Evolutionary conservation across 2,329 filamentous ascomycete genomes (phyloP).

Genomic region (Hypoxylon sp.): DNA sequence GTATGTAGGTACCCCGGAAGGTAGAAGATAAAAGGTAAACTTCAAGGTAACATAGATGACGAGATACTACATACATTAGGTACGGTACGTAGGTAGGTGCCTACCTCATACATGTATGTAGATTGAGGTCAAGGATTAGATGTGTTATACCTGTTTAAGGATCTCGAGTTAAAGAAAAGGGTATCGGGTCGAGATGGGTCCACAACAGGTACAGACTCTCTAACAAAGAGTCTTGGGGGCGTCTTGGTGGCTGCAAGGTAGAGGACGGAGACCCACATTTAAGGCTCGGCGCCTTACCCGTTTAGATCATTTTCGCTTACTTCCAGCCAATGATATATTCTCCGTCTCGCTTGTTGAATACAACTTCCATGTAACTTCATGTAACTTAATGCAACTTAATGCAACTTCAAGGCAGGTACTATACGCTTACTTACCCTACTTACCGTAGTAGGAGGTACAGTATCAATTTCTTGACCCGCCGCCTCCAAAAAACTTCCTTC

Average conservation of each 20-base stretch:
- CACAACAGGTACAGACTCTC: not conserved
- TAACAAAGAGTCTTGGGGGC: not conserved
- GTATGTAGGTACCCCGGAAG: not conserved
- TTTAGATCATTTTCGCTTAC: slow-evolving; percentile 50
- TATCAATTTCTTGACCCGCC: too few relatives aligned
- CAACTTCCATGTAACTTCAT: slow-evolving; percentile 31
- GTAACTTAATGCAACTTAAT: slow-evolving; percentile 14
- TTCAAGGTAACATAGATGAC: too few relatives aligned
- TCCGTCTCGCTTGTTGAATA: slow-evolving; percentile 52
- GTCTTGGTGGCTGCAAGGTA: slow-evolving; percentile 1
- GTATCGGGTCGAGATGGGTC: slow-evolving; percentile 2
- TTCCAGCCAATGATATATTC: slow-evolving; percentile 50
- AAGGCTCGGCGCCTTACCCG: slow-evolving; percentile 40
- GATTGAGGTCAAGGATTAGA: too few relatives aligned
- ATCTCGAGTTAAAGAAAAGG: not conserved
- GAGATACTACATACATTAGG: too few relatives aligned
- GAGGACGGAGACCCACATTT: slow-evolving; percentile 24
- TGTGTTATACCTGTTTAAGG: too few relatives aligned
- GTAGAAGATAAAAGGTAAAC: too few relatives aligned
- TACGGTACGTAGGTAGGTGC: too few relatives aligned
- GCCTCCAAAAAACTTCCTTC: not conserved
- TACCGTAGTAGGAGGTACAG: too few relatives aligned
- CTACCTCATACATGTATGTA: too few relatives aligned
- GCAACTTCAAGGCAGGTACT: too few relatives aligned
- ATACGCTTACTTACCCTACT: too few relatives aligned